A percentile compares a stretch with the other conserved stretches of the same genome.
phyloP scores from a whole-genome alignment of 345 rosid genomes.

The Populus simonii region DNA sequence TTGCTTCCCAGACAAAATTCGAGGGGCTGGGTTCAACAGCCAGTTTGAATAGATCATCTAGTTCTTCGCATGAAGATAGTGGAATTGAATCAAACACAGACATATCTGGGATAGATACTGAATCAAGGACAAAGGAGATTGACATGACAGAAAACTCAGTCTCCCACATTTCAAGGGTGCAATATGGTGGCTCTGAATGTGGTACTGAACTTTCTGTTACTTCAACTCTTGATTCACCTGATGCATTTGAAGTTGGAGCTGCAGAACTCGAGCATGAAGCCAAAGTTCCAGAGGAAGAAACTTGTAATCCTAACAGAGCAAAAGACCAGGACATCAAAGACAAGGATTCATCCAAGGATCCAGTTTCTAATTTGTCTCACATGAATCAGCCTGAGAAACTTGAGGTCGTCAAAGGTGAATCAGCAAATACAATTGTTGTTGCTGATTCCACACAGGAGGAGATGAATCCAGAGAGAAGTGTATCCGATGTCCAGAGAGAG shows the following conservation, averaged over 20 bases:
- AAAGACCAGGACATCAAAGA: constrained; percentile 37
- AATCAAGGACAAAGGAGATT: constrained; percentile 26
- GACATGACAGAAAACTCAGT: constrained; percentile 32
- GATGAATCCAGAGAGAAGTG: constrained; percentile 30
- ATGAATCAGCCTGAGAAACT: constrained; percentile 33
- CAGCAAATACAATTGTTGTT: constrained; percentile 21
- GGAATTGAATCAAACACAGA: constrained; percentile 39
- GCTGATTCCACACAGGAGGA: constrained; percentile 30
- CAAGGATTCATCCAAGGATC: constrained; percentile 28
- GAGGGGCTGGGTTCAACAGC: constrained; percentile 59
- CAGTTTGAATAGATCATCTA: constrained; percentile 37
- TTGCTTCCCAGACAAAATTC: constrained; percentile 69
- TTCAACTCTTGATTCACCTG: constrained; percentile 87
- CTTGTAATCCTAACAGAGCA: constrained; percentile 19
- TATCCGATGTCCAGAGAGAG: constrained; percentile 40
- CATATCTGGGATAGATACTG: constrained; percentile 26
- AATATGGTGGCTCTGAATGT: constrained; percentile 69
- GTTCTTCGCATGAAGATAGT: constrained; percentile 39
- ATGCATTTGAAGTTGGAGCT: constrained; percentile 53
- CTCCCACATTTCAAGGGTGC: constrained; percentile 28
- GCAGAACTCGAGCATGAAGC: constrained; percentile 37
- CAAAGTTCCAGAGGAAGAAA: constrained; percentile 39
- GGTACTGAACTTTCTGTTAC: constrained; percentile 87
- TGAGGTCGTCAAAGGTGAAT: constrained; percentile 33
- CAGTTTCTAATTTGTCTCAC: constrained; percentile 17